Evolutionary conservation across 2,329 filamentous ascomycete species (phyloP).

Genomic region (Tolypocladium ophioglossoides): DNA sequence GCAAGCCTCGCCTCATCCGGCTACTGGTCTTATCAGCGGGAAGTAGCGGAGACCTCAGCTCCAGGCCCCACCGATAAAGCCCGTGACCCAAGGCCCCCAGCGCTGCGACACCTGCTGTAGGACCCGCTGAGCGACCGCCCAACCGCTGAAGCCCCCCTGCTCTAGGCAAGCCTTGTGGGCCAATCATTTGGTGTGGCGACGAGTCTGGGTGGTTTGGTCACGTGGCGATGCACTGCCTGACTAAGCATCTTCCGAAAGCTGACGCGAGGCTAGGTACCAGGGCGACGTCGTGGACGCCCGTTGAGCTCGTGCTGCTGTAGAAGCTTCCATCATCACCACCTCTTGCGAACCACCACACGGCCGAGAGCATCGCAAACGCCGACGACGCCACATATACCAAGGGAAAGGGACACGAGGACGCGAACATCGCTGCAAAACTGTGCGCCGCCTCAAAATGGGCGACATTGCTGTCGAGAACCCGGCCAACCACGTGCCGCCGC

Average conservation of each 20-base stretch:
- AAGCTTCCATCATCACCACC: not conserved
- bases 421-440: not conserved
- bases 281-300: not conserved
- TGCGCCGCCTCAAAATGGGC: slow-evolving; percentile 51
- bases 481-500: slow-evolving; percentile 59
- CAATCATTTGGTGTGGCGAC: not conserved
- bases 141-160: not conserved
- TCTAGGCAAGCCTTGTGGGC: not conserved
- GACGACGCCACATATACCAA: not conserved
- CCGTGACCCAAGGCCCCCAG: not conserved
- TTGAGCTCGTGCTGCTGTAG: not conserved
- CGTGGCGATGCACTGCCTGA: not conserved
- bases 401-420: not conserved
- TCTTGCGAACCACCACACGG: not conserved
- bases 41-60: slow-evolving; percentile 9
- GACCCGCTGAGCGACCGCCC: not conserved
- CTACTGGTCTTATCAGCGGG: slow-evolving; percentile 9
- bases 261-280: not conserved
- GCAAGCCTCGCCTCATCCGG: not conserved
- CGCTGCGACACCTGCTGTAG: not conserved
- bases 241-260: not conserved
- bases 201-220: not conserved
- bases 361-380: not conserved
- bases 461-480: slow-evolving; percentile 80
- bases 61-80: not conserved